A percentile compares a stretch with the other conserved stretches of the same genome.
Evolutionary conservation across 805 yeast species (phyloP).

Genomic region (Middelhovenomyces tepae): DNA sequence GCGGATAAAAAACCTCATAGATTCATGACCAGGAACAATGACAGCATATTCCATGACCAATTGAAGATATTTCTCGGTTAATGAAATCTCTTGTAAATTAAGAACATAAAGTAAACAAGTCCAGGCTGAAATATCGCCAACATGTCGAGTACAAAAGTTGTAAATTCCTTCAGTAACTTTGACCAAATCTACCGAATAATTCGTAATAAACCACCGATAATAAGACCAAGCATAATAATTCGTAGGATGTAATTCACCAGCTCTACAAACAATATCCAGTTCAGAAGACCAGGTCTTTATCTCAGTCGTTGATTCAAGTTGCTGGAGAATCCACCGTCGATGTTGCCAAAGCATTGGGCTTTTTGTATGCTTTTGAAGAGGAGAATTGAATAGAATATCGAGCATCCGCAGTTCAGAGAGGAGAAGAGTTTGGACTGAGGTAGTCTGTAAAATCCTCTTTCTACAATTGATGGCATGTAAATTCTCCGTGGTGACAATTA

Average conservation of each 20-base stretch:
- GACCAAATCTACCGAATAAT: constrained; percentile 3
- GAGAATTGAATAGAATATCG: constrained; percentile 25
- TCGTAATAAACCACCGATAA: constrained; percentile 25
- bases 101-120: constrained; percentile 18
- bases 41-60: constrained; percentile 3
- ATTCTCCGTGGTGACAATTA: constrained; percentile 26
- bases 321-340: constrained; percentile 24
- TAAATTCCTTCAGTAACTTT: constrained; percentile 13
- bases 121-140: constrained; percentile 29
- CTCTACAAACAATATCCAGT: constrained; percentile 22
- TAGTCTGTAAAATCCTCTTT: constrained; percentile 13
- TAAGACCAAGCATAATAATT: constrained; percentile 44
- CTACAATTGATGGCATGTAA: constrained; percentile 23
- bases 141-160: constrained; percentile 15
- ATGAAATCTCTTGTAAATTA: neutral
- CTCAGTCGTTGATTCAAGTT: neutral
- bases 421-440: constrained; percentile 3
- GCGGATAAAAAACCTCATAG: constrained; percentile 16
- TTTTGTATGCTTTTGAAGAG: constrained; percentile 29
- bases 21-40: constrained; percentile 16
- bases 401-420: constrained; percentile 20
- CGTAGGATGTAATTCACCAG: constrained; percentile 34
- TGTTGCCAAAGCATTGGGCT: constrained; percentile 34
- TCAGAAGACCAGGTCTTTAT: neutral
- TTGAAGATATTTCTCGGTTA: constrained; percentile 1